Conservation (phyloP, 139 green algal species). For the Mesotaenium endlicherianum region DNA sequence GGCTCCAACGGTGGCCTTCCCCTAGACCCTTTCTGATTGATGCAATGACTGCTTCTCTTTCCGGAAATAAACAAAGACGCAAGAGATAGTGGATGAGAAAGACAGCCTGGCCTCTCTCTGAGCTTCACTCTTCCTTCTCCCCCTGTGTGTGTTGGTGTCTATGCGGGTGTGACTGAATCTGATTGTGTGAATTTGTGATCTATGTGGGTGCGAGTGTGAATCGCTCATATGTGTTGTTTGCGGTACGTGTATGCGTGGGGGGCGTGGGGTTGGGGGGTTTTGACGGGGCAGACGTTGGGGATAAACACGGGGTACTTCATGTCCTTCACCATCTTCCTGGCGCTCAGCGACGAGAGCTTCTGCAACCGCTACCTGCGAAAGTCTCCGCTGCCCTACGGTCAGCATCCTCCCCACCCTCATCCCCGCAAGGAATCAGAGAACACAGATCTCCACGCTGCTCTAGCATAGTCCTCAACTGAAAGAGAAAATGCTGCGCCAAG, state of each 20-base stretch:
- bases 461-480: too few species aligned
- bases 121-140: neutral
- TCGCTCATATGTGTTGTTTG: too few species aligned
- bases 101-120: neutral
- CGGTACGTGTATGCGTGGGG: neutral
- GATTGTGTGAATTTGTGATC: neutral
- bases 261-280: neutral
- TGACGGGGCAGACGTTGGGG: conserved; percentile 75
- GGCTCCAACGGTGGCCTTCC: too few species aligned
- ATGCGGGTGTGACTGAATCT: neutral
- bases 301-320: conserved; percentile 89
- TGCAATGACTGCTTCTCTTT: too few species aligned
- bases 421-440: neutral
- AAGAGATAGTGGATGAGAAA: too few species aligned
- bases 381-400: conserved; percentile 1
- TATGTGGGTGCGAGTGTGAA: too few species aligned
- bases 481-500: too few species aligned
- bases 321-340: conserved; percentile 91
- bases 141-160: neutral
- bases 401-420: neutral
- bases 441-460: too few species aligned
- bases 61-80: too few species aligned
- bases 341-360: conserved; percentile 67
- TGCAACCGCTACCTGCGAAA: conserved; percentile 65
- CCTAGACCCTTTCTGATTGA: too few species aligned